These are phyloP conservation scores for Phytopythium sindhum DNA, from an alignment of 352 stramenopile species.

Conservation along the genomic window DNA sequence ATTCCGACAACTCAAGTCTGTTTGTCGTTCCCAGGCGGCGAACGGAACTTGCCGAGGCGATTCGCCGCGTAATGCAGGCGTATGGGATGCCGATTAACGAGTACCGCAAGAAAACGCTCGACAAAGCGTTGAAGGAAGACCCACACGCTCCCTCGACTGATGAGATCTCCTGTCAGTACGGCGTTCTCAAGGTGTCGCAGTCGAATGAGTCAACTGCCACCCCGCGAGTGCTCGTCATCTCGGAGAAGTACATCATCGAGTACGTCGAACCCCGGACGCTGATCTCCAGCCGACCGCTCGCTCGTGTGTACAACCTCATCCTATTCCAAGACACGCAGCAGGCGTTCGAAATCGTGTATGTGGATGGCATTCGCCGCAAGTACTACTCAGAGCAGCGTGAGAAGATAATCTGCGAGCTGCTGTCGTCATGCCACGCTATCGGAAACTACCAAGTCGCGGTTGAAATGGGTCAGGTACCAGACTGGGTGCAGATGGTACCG, in stretches of 20 bases:
- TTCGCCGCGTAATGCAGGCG: constrained; percentile 65
- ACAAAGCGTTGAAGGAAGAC: constrained; percentile 49
- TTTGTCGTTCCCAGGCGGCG: constrained; percentile 62
- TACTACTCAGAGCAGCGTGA: constrained; percentile 67
- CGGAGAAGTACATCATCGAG: constrained; percentile 72
- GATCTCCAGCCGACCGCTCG: constrained; percentile 66
- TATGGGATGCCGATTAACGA: constrained; percentile 84
- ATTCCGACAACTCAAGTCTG: constrained; percentile 80
- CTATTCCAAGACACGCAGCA: constrained; percentile 59
- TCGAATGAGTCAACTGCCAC: constrained; percentile 32
- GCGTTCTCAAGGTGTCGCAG: constrained; percentile 56
- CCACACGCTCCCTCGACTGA: constrained; percentile 19
- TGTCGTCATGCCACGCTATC: constrained; percentile 71
- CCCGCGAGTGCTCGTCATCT: constrained; percentile 50
- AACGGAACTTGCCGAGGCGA: constrained; percentile 66
- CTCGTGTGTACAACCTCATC: constrained; percentile 66
- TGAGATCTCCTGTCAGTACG: constrained; percentile 63
- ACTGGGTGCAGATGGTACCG: constrained; percentile 69
- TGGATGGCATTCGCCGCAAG: constrained; percentile 66
- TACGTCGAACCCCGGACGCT: constrained; percentile 44
- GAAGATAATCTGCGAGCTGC: constrained; percentile 70
- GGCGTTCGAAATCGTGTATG: constrained; percentile 71
- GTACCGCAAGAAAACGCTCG: constrained; percentile 80
- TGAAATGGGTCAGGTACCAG: constrained; percentile 35
- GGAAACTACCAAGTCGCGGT: constrained; percentile 70